A percentile compares a stretch with the other conserved stretches of the same genome.
These are phyloP conservation scores for Nymphaea colorata DNA, from an alignment of 164 flowering plant genomes.

Conservation along the genomic window DNA sequence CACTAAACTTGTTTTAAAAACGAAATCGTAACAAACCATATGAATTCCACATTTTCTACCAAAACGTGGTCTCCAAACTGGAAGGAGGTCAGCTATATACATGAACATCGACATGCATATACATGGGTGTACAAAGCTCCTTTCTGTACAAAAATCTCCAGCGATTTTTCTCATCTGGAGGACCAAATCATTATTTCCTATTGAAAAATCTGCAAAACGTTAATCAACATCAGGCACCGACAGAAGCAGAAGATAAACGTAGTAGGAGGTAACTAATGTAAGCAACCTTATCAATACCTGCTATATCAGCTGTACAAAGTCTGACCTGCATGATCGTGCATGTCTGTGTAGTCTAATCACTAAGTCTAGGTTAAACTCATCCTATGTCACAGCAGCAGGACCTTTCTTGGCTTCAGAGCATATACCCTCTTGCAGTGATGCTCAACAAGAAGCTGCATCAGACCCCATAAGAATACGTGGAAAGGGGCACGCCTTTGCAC, in stretches of 20 bases:
- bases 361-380: not conserved
- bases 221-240: not conserved
- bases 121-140: too few species aligned
- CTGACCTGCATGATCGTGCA: not conserved
- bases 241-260: not conserved
- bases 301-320: not conserved
- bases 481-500: slow-evolving; percentile 21
- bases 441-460: not conserved
- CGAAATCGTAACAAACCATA: too few species aligned
- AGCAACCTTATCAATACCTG: not conserved
- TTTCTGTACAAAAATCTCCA: not conserved
- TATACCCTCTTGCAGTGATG: not conserved
- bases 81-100: not conserved
- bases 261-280: not conserved
- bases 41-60: too few species aligned
- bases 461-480: slow-evolving; percentile 15
- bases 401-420: not conserved
- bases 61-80: not conserved
- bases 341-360: not conserved
- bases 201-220: not conserved
- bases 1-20: too few species aligned
- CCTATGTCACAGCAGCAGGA: not conserved
- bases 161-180: not conserved
- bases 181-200: not conserved
- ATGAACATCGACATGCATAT: not conserved